These are phyloP conservation scores for Arthrobotrys musiformis DNA, from an alignment of 2,329 filamentous ascomycete species.

Conservation along the genomic window DNA sequence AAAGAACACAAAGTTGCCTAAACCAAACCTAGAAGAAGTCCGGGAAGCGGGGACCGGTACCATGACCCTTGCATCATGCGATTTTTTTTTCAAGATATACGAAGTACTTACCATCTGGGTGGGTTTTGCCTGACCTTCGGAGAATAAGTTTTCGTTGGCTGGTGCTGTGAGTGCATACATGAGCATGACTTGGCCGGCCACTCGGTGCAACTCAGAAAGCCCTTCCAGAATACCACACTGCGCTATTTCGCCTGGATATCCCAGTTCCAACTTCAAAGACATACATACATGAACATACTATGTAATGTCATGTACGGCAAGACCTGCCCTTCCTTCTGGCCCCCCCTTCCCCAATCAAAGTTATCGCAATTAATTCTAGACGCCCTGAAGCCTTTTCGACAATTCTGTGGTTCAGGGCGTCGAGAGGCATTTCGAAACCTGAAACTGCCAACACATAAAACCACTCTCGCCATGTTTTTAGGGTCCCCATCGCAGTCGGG, in stretches of 20 bases:
- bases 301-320: constrained; percentile 19
- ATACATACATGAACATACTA: not conserved
- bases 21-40: constrained; percentile 15
- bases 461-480: not conserved
- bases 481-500: constrained; percentile 15
- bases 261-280: constrained; percentile 7
- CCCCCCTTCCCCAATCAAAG: constrained; percentile 3
- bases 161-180: not conserved
- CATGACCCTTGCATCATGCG: constrained; percentile 30
- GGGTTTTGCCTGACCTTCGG: constrained; percentile 2
- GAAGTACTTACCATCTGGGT: not conserved
- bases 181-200: not conserved
- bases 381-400: not conserved
- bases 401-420: not conserved
- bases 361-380: constrained; percentile 15
- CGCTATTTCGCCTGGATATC: not conserved
- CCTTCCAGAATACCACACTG: constrained; percentile 44
- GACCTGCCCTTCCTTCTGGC: no score
- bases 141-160: constrained; percentile 26
- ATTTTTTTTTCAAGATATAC: not conserved
- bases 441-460: constrained; percentile 53
- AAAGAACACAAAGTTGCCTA: not conserved
- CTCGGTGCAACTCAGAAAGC: not conserved
- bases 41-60: constrained; percentile 18
- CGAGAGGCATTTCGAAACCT: constrained; percentile 9